A percentile compares a stretch with the other conserved stretches of the same genome.
These are phyloP conservation scores for Chytriomyces sp. DNA, from an alignment of 192 early-diverging fungal genomes.

Conservation along the genomic window DNA sequence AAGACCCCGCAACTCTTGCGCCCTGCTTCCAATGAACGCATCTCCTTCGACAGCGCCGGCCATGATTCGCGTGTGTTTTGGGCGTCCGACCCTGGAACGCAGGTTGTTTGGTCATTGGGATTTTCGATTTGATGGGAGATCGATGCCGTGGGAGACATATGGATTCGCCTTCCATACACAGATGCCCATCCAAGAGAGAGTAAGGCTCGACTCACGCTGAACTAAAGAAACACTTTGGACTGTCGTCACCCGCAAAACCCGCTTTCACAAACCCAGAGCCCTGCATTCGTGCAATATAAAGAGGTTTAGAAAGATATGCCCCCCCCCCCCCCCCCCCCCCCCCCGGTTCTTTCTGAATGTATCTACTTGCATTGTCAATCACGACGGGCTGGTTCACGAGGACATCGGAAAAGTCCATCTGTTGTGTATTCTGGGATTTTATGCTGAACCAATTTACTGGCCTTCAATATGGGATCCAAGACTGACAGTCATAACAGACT, in stretches of 20 bases:
- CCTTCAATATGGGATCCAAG: no score
- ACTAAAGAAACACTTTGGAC: constrained; percentile 94
- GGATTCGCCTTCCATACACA: no score
- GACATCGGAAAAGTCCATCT: constrained; percentile 86
- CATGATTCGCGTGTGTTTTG: constrained; percentile 96
- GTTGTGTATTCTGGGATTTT: not conserved
- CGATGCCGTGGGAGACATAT: no score
- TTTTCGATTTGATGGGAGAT: no score
- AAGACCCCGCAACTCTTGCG: constrained; percentile 93
- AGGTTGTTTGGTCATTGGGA: not conserved
- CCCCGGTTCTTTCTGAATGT: not conserved
- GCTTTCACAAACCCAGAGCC: constrained; percentile 99
- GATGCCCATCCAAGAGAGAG: no score
- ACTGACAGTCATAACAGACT: no score
- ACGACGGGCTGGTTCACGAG: constrained; percentile 98
- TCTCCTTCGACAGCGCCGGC: constrained; percentile 97
- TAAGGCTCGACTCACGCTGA: constrained; percentile 70
- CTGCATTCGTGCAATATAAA: constrained; percentile 46
- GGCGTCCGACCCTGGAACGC: constrained; percentile 84
- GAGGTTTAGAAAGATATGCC: no score
- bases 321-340: no score
- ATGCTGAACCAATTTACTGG: no score
- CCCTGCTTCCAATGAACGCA: constrained; percentile 94
- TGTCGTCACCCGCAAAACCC: constrained; percentile 97
- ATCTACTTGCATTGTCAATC: constrained; percentile 91